phyloP scores from a whole-genome alignment of 306 rosid genomes.

The Ammopiptanthus mongolicus region DNA sequence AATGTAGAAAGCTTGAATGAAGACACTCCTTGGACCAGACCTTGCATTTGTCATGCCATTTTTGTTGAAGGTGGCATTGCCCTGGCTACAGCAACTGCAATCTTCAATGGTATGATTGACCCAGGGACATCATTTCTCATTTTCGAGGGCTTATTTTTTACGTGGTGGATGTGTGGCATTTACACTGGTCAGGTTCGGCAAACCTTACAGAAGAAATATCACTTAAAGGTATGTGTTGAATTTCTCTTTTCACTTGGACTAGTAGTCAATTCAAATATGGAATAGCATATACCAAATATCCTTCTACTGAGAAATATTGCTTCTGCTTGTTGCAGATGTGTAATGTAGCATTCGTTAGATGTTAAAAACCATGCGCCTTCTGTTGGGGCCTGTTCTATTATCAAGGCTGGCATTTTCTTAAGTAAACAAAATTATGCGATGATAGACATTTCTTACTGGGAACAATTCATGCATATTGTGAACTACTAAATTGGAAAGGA shows the following conservation, averaged over 20 bases:
- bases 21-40: slow-evolving; percentile 57
- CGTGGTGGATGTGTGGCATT: slow-evolving; percentile 88
- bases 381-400: neutral
- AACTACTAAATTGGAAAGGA: neutral
- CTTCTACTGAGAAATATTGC: neutral
- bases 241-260: slow-evolving; percentile 1
- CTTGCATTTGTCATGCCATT: slow-evolving; percentile 64
- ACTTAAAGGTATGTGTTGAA: slow-evolving; percentile 45
- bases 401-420: neutral
- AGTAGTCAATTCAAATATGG: neutral
- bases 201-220: slow-evolving; percentile 63
- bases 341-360: neutral
- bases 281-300: neutral
- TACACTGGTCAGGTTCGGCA: slow-evolving; percentile 70
- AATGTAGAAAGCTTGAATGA: slow-evolving; percentile 53
- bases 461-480: neutral
- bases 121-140: slow-evolving; percentile 62
- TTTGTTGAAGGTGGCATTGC: slow-evolving; percentile 63
- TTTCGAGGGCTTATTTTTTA: slow-evolving; percentile 51
- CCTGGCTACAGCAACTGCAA: slow-evolving; percentile 46
- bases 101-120: slow-evolving; percentile 52
- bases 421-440: neutral
- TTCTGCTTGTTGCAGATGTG: neutral
- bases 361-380: neutral
- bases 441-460: neutral